phyloP scores from a whole-genome alignment of 352 stramenopile species.

The Phytophthora fragariaefolia region DNA sequence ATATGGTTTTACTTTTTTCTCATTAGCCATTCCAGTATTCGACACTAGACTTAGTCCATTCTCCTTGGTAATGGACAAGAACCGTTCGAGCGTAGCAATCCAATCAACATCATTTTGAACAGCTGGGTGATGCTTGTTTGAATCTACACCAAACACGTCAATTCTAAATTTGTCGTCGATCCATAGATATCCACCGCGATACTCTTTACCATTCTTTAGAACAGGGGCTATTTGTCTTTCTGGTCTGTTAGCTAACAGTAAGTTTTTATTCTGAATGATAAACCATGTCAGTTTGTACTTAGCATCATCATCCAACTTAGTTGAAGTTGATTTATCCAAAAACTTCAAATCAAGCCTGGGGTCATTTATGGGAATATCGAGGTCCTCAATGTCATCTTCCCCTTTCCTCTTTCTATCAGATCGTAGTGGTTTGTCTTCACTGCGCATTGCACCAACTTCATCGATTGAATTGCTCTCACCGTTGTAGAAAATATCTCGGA shows the following conservation, averaged over 20 bases:
- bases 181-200: background rate
- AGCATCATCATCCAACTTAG: background rate
- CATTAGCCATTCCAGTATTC: background rate
- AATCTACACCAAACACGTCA: background rate
- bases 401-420: background rate
- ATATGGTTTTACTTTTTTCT: background rate
- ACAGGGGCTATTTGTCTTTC: background rate
- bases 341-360: background rate
- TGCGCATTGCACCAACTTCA: conserved; percentile 5
- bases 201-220: background rate
- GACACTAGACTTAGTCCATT: background rate
- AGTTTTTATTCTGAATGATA: background rate
- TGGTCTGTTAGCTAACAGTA: background rate
- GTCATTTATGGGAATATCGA: background rate
- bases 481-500: conserved; percentile 10
- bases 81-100: background rate
- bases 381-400: background rate
- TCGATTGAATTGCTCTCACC: conserved; percentile 17
- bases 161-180: background rate
- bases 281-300: background rate
- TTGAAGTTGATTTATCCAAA: conserved; percentile 1
- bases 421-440: conserved; percentile 6
- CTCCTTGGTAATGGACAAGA: background rate
- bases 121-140: background rate
- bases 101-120: background rate